These are phyloP conservation scores for Pholiota adiposa DNA, from an alignment of 1,284 basidiomycete genomes.

Conservation along the genomic window DNA sequence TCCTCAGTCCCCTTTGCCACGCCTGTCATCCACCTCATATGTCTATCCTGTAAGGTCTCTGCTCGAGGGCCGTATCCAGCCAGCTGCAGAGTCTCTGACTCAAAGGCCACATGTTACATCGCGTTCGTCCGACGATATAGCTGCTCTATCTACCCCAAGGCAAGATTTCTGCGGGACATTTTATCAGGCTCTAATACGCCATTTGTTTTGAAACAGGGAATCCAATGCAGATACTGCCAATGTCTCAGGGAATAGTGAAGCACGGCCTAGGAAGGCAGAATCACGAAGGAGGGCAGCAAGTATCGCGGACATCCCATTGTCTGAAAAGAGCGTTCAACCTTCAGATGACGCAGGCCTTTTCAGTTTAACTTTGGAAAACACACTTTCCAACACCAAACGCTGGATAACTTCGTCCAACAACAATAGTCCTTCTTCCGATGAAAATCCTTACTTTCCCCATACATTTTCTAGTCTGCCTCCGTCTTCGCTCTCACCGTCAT, in stretches of 20 bases:
- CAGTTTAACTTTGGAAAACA: background rate
- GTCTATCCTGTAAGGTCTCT: slow-evolving; percentile 47
- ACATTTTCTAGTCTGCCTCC: slow-evolving; percentile 27
- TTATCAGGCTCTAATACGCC: background rate
- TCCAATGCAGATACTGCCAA: background rate
- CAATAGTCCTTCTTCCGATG: slow-evolving; percentile 34
- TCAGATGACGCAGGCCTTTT: background rate
- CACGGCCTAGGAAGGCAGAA: background rate
- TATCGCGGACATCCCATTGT: background rate
- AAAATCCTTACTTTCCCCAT: slow-evolving; percentile 25
- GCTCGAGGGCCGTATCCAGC: slow-evolving; percentile 38
- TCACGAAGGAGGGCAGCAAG: slow-evolving; percentile 13
- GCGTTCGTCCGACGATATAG: slow-evolving; percentile 19
- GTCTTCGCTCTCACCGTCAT: background rate
- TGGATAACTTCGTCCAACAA: slow-evolving; percentile 30
- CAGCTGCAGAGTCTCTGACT: slow-evolving; percentile 31
- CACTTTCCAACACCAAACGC: background rate
- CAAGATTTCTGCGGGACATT: background rate
- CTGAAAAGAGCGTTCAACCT: background rate
- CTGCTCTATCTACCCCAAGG: slow-evolving; percentile 2
- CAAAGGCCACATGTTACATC: slow-evolving; percentile 25
- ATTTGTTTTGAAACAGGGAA: background rate
- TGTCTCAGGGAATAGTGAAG: no score
- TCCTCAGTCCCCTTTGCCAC: slow-evolving; percentile 4
- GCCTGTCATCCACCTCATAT: slow-evolving; percentile 31